These are phyloP conservation scores for Scopulariopsis brevicaulis DNA, from an alignment of 2,329 filamentous ascomycete genomes.

Conservation along the genomic window DNA sequence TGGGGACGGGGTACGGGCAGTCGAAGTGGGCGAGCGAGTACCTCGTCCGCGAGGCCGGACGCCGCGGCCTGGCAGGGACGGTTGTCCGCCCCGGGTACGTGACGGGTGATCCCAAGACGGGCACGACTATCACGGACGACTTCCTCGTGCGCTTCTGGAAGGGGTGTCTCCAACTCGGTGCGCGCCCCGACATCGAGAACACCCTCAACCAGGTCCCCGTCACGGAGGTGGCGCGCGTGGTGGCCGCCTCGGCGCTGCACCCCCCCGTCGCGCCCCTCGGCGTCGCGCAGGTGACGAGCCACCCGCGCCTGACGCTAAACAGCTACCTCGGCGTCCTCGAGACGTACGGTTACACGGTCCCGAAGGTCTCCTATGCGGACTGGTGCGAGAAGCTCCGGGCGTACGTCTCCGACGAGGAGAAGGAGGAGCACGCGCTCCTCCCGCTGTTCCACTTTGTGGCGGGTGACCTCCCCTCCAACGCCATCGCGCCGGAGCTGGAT, in stretches of 20 bases:
- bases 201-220: conserved; percentile 86
- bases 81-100: conserved; percentile 82
- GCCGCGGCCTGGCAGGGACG: conserved; percentile 61
- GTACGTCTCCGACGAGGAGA: conserved; percentile 15
- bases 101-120: conserved; percentile 58
- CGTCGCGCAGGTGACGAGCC: conserved; percentile 69
- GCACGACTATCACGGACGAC: conserved; percentile 73
- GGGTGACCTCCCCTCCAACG: conserved; percentile 54
- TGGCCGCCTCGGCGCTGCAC: conserved; percentile 62
- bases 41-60: conserved; percentile 67
- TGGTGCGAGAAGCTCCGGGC: conserved; percentile 47
- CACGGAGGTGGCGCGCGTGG: conserved; percentile 68
- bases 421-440: conserved; percentile 24
- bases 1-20: conserved; percentile 84
- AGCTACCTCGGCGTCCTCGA: conserved; percentile 62
- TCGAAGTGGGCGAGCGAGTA: conserved; percentile 71
- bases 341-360: conserved; percentile 61
- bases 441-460: conserved; percentile 65
- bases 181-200: conserved; percentile 68
- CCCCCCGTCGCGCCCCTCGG: conserved; percentile 28
- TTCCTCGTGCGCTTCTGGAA: conserved; percentile 82
- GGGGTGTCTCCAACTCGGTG: conserved; percentile 70
- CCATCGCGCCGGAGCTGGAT: conserved; percentile 59
- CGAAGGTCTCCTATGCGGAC: conserved; percentile 52
- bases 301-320: conserved; percentile 68